Base-by-base conservation (phyloP, 495 filamentous ascomycete genomes). In the Aspergillus sparsus region DNA sequence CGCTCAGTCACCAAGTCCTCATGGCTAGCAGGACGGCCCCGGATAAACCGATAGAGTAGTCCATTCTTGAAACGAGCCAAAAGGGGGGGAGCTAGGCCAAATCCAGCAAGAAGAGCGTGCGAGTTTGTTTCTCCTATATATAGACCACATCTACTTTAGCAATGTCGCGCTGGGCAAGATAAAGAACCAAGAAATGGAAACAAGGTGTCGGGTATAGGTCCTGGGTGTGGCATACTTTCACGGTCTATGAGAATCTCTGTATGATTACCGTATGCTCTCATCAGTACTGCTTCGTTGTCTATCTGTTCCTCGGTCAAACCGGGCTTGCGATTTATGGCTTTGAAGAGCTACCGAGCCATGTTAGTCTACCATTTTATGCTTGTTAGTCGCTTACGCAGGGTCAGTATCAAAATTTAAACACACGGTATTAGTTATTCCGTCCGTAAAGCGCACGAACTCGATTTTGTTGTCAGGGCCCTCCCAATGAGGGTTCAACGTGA, bases 351-450 rank as follows among this genome's bases (percentile, higher is more conserved):
- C 58, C 34, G 59, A 8, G 10, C 31, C 35, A 13, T 32, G 68
- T 77, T 68, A 79, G 69, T 53, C 18, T 32, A 13, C 21, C 8
- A 32, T 44, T 31, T 42, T 5, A 37, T 32, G 8, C 33, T 41
- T 33, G 33, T 52, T 46, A 12, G 13, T 47, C 33, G 53, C 51
- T 61, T 34, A 54, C 62, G 49, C 18, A 52, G 37, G 16, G 47
- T 37, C 4, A 44, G 49, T 49, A 45, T 16, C 10, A 3, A 9
- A 51, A 13, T 32, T 34, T 12, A 49, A 65, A 85, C 85, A 61
- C 74, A 89, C 87, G 60, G 93, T 97, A 74, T 98, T 98, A 47
- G 94, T 98, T 73, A 98, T 98, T 64, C 94, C 94, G 69, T 98
- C 94, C 32, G 90, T 98, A 78, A 98, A 98, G 49, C 87, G 85